phyloP scores from a whole-genome alignment of 306 rosid species.

The Albizia julibrissin region DNA sequence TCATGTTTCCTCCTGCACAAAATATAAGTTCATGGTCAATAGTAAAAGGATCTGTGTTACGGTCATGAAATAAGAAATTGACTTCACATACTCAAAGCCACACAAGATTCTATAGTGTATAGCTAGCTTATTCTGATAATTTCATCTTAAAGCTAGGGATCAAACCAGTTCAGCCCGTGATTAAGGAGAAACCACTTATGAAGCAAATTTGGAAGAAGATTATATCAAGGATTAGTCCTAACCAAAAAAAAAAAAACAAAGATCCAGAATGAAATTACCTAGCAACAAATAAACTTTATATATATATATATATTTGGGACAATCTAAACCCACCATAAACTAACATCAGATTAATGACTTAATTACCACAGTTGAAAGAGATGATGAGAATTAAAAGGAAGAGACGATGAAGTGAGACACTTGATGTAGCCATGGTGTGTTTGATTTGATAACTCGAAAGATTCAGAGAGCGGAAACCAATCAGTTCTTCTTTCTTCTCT shows the following conservation, averaged over 20 bases:
- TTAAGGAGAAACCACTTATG: too few relatives aligned
- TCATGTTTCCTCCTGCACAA: conserved; percentile 25
- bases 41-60: too few relatives aligned
- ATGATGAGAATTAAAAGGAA: background rate
- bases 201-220: background rate
- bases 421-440: background rate
- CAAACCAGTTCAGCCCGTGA: too few relatives aligned
- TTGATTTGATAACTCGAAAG: background rate
- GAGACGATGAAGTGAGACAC: background rate
- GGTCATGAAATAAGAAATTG: too few relatives aligned
- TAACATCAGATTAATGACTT: background rate
- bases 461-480: background rate
- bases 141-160: too few relatives aligned
- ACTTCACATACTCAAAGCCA: too few relatives aligned
- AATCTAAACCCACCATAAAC: background rate
- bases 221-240: background rate
- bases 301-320: too few relatives aligned
- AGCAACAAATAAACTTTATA: background rate
- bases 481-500: background rate
- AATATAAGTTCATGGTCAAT: background rate
- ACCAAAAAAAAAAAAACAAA: too few relatives aligned
- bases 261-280: background rate
- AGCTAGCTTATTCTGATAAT: too few relatives aligned
- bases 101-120: too few relatives aligned
- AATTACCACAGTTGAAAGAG: background rate